These are phyloP conservation scores for Amylostereum chailletii DNA, from an alignment of 1,284 basidiomycete species.

Conservation along the genomic window DNA sequence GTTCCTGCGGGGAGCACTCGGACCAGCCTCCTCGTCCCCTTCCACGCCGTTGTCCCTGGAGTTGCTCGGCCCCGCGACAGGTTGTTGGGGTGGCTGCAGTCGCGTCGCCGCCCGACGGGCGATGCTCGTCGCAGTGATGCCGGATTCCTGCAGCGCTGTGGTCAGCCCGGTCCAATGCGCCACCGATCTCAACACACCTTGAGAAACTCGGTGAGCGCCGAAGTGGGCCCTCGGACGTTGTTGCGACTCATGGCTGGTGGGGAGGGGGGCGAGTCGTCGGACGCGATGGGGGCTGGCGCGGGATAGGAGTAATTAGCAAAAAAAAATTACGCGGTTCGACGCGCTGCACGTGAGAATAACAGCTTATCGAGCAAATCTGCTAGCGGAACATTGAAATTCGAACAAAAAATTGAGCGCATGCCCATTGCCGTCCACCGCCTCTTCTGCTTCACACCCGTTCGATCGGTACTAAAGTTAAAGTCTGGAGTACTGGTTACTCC, in stretches of 20 bases:
- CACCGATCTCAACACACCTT: constrained; percentile 40
- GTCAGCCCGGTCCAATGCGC: constrained; percentile 2
- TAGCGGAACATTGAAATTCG: neutral
- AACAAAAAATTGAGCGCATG: neutral
- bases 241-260: constrained; percentile 30
- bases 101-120: constrained; percentile 47
- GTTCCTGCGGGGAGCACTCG: constrained; percentile 7
- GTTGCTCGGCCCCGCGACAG: constrained; percentile 42
- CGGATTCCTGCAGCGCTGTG: constrained; percentile 48
- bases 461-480: too few relatives aligned
- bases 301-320: neutral
- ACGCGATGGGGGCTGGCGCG: neutral
- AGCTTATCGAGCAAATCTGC: neutral
- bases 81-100: constrained; percentile 23
- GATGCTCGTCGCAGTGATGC: constrained; percentile 66
- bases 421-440: too few relatives aligned
- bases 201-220: constrained; percentile 88
- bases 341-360: neutral
- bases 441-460: too few relatives aligned
- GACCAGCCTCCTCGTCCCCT: constrained; percentile 22
- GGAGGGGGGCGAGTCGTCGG: neutral
- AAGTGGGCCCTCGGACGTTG: constrained; percentile 82
- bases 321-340: neutral
- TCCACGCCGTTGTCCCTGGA: constrained; percentile 19
- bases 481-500: too few relatives aligned